These are phyloP conservation scores for Parastagonospora avenae DNA, from an alignment of 2,329 filamentous ascomycete species.

Conservation along the genomic window DNA sequence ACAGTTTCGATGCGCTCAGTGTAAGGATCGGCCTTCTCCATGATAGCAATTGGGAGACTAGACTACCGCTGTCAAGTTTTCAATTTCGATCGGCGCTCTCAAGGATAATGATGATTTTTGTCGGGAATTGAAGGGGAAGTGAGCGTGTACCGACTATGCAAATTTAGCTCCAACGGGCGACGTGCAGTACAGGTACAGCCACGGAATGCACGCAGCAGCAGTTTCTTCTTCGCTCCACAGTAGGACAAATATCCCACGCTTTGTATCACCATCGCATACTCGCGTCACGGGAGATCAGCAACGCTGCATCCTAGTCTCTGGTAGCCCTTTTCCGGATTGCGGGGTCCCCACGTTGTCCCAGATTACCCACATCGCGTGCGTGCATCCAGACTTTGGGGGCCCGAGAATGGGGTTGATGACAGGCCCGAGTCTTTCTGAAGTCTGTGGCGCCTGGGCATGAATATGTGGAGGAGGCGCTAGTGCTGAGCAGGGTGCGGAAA, in stretches of 20 bases:
- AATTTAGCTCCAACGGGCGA: too few species aligned
- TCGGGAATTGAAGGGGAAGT: background rate
- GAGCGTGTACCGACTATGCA: too few species aligned
- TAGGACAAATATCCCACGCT: background rate
- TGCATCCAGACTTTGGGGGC: background rate
- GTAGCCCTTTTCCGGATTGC: constrained; percentile 4
- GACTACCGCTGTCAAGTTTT: background rate
- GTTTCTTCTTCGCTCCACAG: background rate
- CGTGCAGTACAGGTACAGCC: too few species aligned
- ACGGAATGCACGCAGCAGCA: too few species aligned
- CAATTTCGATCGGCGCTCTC: background rate
- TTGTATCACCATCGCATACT: background rate
- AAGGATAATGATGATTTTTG: too few species aligned
- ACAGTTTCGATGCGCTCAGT: background rate
- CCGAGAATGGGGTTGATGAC: background rate
- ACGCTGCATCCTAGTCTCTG: background rate
- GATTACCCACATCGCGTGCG: background rate
- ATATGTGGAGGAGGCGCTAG: background rate
- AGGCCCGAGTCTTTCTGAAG: background rate
- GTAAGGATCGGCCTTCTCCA: constrained; percentile 1
- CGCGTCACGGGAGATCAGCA: background rate
- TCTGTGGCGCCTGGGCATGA: background rate
- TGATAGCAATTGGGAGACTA: background rate
- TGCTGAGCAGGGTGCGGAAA: background rate
- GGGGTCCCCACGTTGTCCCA: constrained; percentile 2